Conservation (phyloP, 148 eudicot species). For the Vaccinium corymbosum region DNA sequence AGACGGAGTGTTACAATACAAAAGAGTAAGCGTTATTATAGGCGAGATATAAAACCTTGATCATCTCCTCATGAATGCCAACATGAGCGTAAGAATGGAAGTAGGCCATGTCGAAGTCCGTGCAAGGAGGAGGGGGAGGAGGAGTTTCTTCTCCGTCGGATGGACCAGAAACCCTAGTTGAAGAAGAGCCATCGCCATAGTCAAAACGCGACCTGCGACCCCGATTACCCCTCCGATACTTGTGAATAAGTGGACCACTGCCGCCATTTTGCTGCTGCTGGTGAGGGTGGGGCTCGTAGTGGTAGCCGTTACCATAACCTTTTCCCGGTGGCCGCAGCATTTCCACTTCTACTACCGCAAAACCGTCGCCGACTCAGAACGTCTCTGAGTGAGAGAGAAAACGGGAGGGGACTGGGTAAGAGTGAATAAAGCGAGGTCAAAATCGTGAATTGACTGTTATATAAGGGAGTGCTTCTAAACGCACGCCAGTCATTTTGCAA, state of each 20-base stretch:
- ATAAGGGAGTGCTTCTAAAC: too few relatives aligned
- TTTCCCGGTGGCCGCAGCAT: constrained; percentile 17
- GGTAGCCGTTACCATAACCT: constrained; percentile 22
- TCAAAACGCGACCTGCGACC: constrained; percentile 25
- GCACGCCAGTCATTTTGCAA: too few relatives aligned
- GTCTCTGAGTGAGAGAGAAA: not conserved
- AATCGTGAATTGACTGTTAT: not conserved
- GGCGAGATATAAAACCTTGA: constrained; percentile 47
- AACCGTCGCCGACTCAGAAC: not conserved
- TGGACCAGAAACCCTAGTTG: constrained; percentile 24
- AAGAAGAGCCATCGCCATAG: constrained; percentile 15
- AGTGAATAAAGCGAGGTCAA: not conserved
- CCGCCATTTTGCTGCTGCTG: constrained; percentile 17
- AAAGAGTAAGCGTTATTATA: not conserved
- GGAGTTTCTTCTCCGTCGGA: constrained; percentile 13
- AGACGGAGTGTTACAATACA: not conserved
- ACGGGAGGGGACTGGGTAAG: not conserved
- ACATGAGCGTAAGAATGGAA: constrained; percentile 92
- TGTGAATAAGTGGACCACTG: constrained; percentile 12
- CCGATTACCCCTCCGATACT: constrained; percentile 26
- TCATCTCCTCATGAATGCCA: constrained; percentile 98
- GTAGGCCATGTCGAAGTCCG: constrained; percentile 90
- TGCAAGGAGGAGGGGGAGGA: constrained; percentile 50
- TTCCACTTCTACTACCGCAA: not conserved
- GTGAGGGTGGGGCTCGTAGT: constrained; percentile 13